Evolutionary conservation across 768 basidiomycete genomes (phyloP).

Genomic region (Suillus subluteus): DNA sequence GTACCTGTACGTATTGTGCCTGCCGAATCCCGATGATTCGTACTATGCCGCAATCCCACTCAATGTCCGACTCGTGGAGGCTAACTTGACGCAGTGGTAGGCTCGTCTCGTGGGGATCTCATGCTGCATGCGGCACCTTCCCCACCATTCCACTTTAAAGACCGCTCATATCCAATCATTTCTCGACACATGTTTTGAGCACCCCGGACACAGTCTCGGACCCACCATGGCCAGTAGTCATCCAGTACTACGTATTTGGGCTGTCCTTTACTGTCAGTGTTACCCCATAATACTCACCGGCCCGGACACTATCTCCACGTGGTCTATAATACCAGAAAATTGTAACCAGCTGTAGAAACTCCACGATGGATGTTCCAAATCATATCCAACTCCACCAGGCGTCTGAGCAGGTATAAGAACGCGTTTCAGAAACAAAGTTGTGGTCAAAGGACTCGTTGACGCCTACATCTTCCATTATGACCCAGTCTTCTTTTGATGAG

Average conservation of each 20-base stretch:
- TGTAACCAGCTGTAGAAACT: not conserved
- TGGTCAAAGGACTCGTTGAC: no score
- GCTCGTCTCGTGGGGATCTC: not conserved
- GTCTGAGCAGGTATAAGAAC: slow-evolving; percentile 2
- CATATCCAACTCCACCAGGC: not conserved
- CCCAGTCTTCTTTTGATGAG: not conserved
- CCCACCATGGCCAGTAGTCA: not conserved
- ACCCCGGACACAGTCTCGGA: not conserved
- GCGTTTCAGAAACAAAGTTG: not conserved
- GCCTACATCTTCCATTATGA: not conserved
- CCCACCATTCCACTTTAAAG: no score
- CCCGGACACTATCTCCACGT: not conserved
- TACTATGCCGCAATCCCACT: not conserved
- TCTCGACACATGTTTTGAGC: not conserved
- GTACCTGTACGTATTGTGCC: not conserved
- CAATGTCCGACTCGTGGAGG: not conserved
- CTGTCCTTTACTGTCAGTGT: no score
- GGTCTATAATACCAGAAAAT: not conserved
- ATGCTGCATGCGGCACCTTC: no score
- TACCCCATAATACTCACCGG: no score
- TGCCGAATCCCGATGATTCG: not conserved
- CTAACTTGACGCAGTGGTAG: not conserved
- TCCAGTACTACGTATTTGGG: not conserved
- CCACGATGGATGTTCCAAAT: not conserved
- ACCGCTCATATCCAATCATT: not conserved